Evolutionary conservation across 192 early-diverging fungal species (phyloP).

Genomic region (Mortierella antarctica): DNA sequence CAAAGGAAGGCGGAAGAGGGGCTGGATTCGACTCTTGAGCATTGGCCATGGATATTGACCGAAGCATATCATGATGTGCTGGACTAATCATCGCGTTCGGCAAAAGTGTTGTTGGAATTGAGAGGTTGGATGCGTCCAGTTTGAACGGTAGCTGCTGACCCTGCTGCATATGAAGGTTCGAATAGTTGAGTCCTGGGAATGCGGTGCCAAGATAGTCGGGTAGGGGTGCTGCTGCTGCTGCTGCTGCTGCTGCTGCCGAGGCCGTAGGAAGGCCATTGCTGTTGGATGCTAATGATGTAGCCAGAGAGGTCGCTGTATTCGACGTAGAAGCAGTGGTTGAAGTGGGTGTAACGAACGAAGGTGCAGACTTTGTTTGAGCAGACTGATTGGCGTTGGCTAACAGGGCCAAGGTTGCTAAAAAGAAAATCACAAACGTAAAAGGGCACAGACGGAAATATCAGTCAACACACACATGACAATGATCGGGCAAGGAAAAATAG

Average conservation of each 20-base stretch:
- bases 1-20: slow-evolving; percentile 34
- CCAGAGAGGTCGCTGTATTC: neutral
- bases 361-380: slow-evolving; percentile 1
- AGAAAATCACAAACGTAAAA: neutral
- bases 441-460: neutral
- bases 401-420: slow-evolving; percentile 27
- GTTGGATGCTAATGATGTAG: slow-evolving; percentile 6
- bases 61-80: slow-evolving; percentile 36
- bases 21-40: slow-evolving; percentile 15
- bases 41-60: slow-evolving; percentile 47
- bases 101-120: slow-evolving; percentile 28
- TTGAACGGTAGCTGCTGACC: slow-evolving; percentile 14
- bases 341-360: neutral
- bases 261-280: neutral
- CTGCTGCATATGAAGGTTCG: neutral
- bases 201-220: slow-evolving; percentile 2
- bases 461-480: neutral
- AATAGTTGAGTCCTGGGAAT: slow-evolving; percentile 5
- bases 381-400: slow-evolving; percentile 29
- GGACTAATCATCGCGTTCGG: slow-evolving; percentile 34
- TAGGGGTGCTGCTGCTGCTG: slow-evolving; percentile 17
- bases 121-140: slow-evolving; percentile 24
- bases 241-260: neutral
- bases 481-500: neutral
- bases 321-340: neutral